These are phyloP conservation scores for Vitis hybrid DNA, from an alignment of 177 flowering plant genomes.

Conservation along the genomic window DNA sequence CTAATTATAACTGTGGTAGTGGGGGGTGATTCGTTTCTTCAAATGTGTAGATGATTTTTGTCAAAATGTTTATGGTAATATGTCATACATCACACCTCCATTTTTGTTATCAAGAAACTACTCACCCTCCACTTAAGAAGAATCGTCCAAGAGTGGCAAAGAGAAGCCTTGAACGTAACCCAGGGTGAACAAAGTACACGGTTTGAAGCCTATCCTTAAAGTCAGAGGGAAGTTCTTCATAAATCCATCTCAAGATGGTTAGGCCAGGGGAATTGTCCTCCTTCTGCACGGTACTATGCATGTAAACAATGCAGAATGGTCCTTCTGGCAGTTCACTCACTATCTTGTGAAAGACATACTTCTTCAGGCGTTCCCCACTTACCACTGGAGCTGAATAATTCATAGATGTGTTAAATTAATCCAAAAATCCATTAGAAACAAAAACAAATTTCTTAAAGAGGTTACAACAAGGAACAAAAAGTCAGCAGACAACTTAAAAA, in stretches of 20 bases:
- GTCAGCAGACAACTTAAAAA: too few species aligned
- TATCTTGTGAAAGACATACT: slow-evolving; percentile 70
- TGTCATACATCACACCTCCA: too few species aligned
- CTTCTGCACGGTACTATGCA: slow-evolving; percentile 84
- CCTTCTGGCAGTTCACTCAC: slow-evolving; percentile 70
- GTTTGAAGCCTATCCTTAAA: slow-evolving; percentile 74
- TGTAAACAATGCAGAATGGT: slow-evolving; percentile 80
- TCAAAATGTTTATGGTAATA: too few species aligned
- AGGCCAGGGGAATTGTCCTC: slow-evolving; percentile 91
- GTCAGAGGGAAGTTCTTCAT: slow-evolving; percentile 75
- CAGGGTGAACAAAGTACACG: slow-evolving; percentile 91
- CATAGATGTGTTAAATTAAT: background rate
- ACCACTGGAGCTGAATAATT: slow-evolving; percentile 69
- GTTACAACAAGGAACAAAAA: too few species aligned
- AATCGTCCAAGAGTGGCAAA: slow-evolving; percentile 88
- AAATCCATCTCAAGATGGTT: slow-evolving; percentile 88
- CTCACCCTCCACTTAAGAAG: slow-evolving; percentile 88
- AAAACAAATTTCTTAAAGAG: background rate
- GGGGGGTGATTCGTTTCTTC: too few species aligned
- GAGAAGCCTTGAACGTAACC: slow-evolving; percentile 77
- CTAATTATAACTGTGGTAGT: too few species aligned
- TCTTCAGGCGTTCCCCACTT: slow-evolving; percentile 79
- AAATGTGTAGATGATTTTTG: too few species aligned
- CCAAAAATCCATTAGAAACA: background rate
- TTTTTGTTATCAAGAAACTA: background rate